phyloP scores from a whole-genome alignment of 1,139 yeast species.

The Candida pseudocylindracea region DNA sequence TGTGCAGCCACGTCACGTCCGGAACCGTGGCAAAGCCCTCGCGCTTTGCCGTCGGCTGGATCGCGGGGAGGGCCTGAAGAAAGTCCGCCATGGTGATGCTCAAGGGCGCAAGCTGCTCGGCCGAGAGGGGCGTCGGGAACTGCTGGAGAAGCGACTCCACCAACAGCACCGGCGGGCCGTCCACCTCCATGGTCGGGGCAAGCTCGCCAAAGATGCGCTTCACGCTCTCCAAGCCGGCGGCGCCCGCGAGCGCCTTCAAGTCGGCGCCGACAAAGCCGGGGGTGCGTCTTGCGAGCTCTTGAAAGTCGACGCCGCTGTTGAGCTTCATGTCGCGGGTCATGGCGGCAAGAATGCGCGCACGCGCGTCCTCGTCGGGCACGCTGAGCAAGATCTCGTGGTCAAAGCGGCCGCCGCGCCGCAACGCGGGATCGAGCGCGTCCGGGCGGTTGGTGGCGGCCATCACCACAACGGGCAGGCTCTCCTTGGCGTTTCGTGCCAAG shows the following conservation, averaged over 20 bases:
- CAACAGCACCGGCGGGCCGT: background rate
- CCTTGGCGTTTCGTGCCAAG: slow-evolving; percentile 65
- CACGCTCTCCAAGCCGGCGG: slow-evolving; percentile 90
- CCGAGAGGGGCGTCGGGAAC: slow-evolving; percentile 65
- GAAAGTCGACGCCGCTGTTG: slow-evolving; percentile 45
- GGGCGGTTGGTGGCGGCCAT: slow-evolving; percentile 28
- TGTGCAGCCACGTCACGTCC: slow-evolving; percentile 88
- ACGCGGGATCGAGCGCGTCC: slow-evolving; percentile 23
- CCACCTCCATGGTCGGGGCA: slow-evolving; percentile 12
- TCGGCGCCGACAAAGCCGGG: slow-evolving; percentile 99
- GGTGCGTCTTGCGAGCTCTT: slow-evolving; percentile 66
- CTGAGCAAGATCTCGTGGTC: slow-evolving; percentile 37
- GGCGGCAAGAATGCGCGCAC: slow-evolving; percentile 53
- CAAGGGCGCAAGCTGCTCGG: slow-evolving; percentile 52
- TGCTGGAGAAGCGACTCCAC: slow-evolving; percentile 18
- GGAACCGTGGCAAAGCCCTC: slow-evolving; percentile 99
- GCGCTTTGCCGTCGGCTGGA: slow-evolving; percentile 94
- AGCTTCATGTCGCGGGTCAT: slow-evolving; percentile 49
- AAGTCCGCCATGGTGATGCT: slow-evolving; percentile 67
- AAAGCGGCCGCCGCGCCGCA: slow-evolving; percentile 25
- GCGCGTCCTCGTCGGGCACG: slow-evolving; percentile 77
- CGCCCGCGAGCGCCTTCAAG: slow-evolving; percentile 78
- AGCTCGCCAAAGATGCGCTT: slow-evolving; percentile 54
- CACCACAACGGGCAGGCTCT: slow-evolving; percentile 64
- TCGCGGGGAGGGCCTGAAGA: slow-evolving; percentile 64